Conservation (phyloP, 192 early-diverging fungal genomes). For the Spizellomyces punctatus region DNA sequence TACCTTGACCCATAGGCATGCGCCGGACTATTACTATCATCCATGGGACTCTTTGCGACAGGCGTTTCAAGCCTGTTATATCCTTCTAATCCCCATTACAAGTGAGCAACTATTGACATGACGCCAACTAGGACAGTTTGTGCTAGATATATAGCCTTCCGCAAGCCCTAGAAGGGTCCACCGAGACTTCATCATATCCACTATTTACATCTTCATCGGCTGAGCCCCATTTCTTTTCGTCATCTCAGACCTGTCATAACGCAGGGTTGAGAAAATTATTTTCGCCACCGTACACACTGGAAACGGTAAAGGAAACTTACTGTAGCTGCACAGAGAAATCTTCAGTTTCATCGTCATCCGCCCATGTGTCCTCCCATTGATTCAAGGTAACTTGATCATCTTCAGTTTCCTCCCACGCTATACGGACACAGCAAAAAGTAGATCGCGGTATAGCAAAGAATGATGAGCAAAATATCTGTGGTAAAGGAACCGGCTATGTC, state of each 20-base stretch:
- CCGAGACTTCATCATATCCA: no score
- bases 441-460: not conserved
- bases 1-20: no score
- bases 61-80: no score
- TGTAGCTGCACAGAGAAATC: constrained; percentile 26
- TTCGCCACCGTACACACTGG: not conserved
- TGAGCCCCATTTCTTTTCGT: constrained; percentile 18
- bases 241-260: constrained; percentile 11
- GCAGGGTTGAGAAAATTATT: not conserved
- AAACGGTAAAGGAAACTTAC: not conserved
- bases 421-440: not conserved
- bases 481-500: not conserved
- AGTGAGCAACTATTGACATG: no score
- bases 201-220: constrained; percentile 21
- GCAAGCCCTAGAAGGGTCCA: no score
- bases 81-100: no score
- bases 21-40: no score
- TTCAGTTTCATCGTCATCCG: constrained; percentile 26
- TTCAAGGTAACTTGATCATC: constrained; percentile 14
- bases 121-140: no score
- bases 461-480: not conserved
- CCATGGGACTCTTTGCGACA: no score
- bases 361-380: constrained; percentile 35
- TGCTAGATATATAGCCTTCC: no score
- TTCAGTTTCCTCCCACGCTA: constrained; percentile 27